phyloP scores from a whole-genome alignment of 1,284 basidiomycete genomes.

The Grifola frondosa region DNA sequence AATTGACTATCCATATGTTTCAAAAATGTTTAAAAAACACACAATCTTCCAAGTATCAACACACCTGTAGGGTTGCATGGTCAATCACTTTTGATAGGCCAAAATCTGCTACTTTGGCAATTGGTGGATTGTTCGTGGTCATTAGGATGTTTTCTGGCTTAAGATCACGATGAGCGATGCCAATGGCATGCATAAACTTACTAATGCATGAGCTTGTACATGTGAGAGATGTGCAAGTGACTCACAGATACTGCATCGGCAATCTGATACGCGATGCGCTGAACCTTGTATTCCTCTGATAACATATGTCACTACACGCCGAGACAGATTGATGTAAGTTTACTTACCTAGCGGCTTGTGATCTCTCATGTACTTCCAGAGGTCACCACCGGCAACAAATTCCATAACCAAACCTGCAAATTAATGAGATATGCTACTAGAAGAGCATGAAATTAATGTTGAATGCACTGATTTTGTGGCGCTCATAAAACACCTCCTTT shows the following conservation, averaged over 20 bases:
- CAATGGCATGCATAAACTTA: constrained; percentile 70
- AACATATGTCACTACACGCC: constrained; percentile 1
- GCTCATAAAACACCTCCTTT: constrained; percentile 61
- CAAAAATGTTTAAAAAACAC: constrained; percentile 22
- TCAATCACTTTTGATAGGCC: constrained; percentile 86
- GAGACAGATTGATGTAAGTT: background rate
- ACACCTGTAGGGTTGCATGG: constrained; percentile 66
- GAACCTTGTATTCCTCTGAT: constrained; percentile 52
- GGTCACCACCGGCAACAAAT: constrained; percentile 80
- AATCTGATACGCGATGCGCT: constrained; percentile 69
- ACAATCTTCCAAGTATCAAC: constrained; percentile 53
- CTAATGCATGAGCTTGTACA: background rate
- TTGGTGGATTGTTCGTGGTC: constrained; percentile 58
- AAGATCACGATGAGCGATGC: constrained; percentile 83
- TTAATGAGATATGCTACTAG: background rate
- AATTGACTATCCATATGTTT: constrained; percentile 64
- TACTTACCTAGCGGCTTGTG: constrained; percentile 56
- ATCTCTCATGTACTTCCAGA: constrained; percentile 72
- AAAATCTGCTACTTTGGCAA: constrained; percentile 86
- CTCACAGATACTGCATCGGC: constrained; percentile 65
- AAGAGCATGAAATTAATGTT: background rate
- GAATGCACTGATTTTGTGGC: constrained; percentile 22
- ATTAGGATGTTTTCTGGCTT: constrained; percentile 87
- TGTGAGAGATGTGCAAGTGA: background rate
- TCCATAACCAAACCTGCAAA: constrained; percentile 69